Evolutionary conservation across 2,329 filamentous ascomycete species (phyloP), one percentile per base, ranked within the genome.

Genomic region (Fusarium musae): DNA sequence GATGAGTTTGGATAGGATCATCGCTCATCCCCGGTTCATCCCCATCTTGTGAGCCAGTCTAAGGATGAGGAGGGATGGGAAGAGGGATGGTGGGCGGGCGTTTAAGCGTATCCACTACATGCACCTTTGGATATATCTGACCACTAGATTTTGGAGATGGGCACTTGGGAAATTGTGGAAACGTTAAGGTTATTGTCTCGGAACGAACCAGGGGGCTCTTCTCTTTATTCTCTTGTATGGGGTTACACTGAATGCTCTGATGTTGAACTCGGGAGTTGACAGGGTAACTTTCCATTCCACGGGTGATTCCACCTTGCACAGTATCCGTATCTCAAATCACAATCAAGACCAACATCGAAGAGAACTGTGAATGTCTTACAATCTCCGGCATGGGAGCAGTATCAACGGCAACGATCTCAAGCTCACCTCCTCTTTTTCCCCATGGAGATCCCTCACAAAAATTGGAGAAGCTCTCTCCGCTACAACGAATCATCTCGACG

Each of bases 1-100:
- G 56, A 32, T 63, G 57, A 54, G 23, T 69, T 50, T 60, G 57
- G 66, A 34, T 37, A 69, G 19, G 66, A 69, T 69, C 66, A 46
- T 50, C 66, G 58, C 42, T 63, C 50, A 69, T 69, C 49, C 58
- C 58, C 58, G 64, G 50, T 17, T 28, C 66, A 64, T 64, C 66
- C 50, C 59, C 66, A 47, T 44, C 21, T n/a, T 63, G n/a, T 59
- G 34, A 54, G 50, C 50, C 19, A 36, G 49, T 52, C 49, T 26
- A 17, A 34, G 28, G 34, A 23, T 10, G n/a, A 40, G 57, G 36
- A 50, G 15, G 19, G 26, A 26, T 23, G 26, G 5, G 26, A 26
- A 26, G 26, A 26, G 26, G 26, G 40, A 42, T 34, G 30, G 30
- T 23, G 23, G 57, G 44, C 34, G 34, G 57, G 34, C 40, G 44